Base-by-base conservation (phyloP, 129 eudicot species). In the Flaveria ramosissima region DNA sequence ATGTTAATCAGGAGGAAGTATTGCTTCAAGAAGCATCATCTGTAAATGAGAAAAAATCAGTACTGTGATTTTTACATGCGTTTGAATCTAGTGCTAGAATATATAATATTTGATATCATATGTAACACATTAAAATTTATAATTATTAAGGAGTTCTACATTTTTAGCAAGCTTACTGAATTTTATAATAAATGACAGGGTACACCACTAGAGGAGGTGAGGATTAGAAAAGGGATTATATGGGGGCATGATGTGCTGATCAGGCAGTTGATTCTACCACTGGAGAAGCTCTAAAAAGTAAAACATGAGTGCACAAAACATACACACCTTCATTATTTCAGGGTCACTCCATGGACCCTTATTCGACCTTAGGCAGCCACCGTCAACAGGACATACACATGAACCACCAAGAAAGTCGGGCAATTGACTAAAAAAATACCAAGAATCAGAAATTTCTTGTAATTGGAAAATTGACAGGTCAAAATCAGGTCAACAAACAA, bases 341-440 rank as follows among this genome's bases (percentile, higher is more conserved):
- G 88, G 91, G 76, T 92, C 89, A 45, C 74, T 87, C 97, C 97
- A 92, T 43, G 97, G 97, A 71, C 97, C 97, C 83, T 52, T 78
- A 64, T 87, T 89, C 65, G 96, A 86, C 79, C 90, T 86, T 65
- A 92, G 93, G 81, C 97, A 92, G 73, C 97, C 92, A 79, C 97
- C 92, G 30, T 92, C 96, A 53, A 73, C 86, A 77, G 88, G 56
- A 84, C 97, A 92, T 26, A 83, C 59, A 71, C 97, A 92, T 39
- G 96, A 68, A 66, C 97, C 97, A 70, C 97, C 93, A 76, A 92
- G 84, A 82, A 92, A 92, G 70, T 92, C 96, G 1, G 97, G 97
- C 81, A 92, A 73, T 77, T 92, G 91, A 83, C 97, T 89, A 88
- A n/a, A 78, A 78, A 45, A 56, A 60, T 17, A 78, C 71, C 64